Conservation (phyloP, 1,139 yeast species). For the Wickerhamomyces sp. region DNA sequence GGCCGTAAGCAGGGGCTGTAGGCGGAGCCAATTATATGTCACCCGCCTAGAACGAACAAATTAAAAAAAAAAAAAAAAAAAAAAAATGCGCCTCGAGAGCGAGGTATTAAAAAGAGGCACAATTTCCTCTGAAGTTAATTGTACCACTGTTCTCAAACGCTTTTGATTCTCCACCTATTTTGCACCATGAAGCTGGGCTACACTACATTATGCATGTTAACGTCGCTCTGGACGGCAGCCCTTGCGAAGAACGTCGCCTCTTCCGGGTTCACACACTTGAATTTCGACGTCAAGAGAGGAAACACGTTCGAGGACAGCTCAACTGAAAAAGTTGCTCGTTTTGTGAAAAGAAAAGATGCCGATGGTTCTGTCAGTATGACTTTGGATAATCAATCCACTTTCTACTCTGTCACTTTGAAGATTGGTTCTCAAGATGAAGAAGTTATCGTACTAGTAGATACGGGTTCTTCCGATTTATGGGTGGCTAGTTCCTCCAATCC, state of each 20-base stretch:
- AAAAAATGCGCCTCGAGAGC: too few relatives aligned
- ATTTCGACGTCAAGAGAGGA: conserved; percentile 26
- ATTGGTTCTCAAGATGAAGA: conserved; percentile 53
- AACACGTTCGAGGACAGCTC: conserved; percentile 16
- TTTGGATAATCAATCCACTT: conserved; percentile 39
- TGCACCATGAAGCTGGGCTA: too few relatives aligned
- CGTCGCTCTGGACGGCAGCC: conserved; percentile 1
- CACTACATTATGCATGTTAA: neutral
- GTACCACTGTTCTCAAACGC: neutral
- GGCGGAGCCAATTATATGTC: too few relatives aligned
- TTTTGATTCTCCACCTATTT: too few relatives aligned
- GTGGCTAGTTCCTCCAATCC: conserved; percentile 30
- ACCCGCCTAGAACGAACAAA: too few relatives aligned
- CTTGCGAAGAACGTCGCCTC: neutral
- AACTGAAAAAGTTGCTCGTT: conserved; percentile 15
- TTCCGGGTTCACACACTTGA: conserved; percentile 8
- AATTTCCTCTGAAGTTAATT: too few relatives aligned
- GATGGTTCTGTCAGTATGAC: conserved; percentile 36
- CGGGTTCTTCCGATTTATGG: conserved; percentile 76
- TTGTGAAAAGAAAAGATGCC: conserved; percentile 31
- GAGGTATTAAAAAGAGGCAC: too few relatives aligned
- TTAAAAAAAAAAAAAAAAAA: too few relatives aligned
- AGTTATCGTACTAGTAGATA: conserved; percentile 54
- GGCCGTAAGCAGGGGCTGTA: too few relatives aligned
- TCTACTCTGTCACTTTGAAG: conserved; percentile 40